Evolutionary conservation across 1,284 basidiomycete genomes (phyloP), one percentile per base, ranked within the genome.

Genomic region (Rhizopogon parksii): DNA sequence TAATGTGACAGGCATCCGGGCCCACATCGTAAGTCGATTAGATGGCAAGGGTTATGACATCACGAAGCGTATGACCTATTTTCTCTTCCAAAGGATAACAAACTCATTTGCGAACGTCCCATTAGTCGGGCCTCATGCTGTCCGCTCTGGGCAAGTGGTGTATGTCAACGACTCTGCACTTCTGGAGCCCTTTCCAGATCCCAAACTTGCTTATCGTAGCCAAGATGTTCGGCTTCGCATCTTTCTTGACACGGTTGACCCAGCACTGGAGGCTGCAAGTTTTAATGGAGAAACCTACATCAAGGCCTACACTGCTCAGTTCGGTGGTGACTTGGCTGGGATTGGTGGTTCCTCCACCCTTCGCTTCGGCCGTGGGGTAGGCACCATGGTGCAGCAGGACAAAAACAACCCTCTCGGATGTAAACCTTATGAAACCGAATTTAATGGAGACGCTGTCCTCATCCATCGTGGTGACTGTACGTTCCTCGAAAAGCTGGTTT

Each of bases 31-130:
- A 19, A 85, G 80, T 60, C 76, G 88, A 21, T 65, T 92, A 45
- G 91, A 94, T 60, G 85, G 86, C n/a, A 80, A 75, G 58, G 91
- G 91, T 3, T 95, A 91, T 60, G 90, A 94, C 59, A 78, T 95
- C 38, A 77, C 85, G 15, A 88, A 82, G 71, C 73, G 91, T 92
- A 59, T 60, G 88, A 60, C n/a, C 53, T 27, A 40, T 30, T 30
- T 19, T 47, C n/a, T 19, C 15, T 21, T 2, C 36, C 37, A 25
- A 37, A 47, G 24, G 15, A 5, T 15, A 36, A 36, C 27, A 14
- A 27, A 25, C 53, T 63, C 27, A 66, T 21, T 27, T 27, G 14
- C 7, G 1, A 34, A 19, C 32, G 21, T 50, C 30, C 14, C 36
- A 52, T 4, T 51, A 94, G 91, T 95, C 57, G 92, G 91, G 0